Evolutionary conservation across 345 rosid genomes (phyloP), one percentile per base, ranked within the genome.

Genomic region (Hibiscus trionum): DNA sequence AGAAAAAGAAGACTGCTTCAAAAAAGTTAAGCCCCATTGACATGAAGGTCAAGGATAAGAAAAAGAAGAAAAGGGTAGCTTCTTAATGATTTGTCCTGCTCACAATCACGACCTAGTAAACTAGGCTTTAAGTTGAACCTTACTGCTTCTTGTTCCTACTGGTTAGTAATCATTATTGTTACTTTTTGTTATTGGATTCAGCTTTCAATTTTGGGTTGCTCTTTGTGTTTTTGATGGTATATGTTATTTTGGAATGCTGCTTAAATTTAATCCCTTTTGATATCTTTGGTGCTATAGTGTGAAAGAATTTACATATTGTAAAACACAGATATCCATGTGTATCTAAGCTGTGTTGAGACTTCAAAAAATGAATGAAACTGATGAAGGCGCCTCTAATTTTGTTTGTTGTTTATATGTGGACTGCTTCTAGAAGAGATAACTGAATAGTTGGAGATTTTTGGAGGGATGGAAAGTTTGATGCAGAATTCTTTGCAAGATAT

Each of bases 41-140:
- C 35, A n/a, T 26, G 35, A 72, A 72, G 63, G 62, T 26, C 27
- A 77, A 33, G 64, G 80, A 68, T 47, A 73, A 69, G 72, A 74
- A 78, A 26, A 72, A 16, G 69, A 64, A 74, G 81, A 74, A 78
- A 59, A 61, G 58, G 15, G 1, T n/a, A 29, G 58, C 17, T 11
- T 72, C 69, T 46, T 52, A 64, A 47, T 64, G 67, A 17, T 64
- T 58, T 12, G n/a, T 26, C 35, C 63, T 66, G 16, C 19, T 63
- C 63, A 42, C 47, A 9, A 39, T 50, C 52, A 61, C 3, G 16
- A 21, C 53, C 19, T n/a, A 12, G 11, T 66, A 47, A 46, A 46
- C 71, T 44, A 24, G 17, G 2, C 12, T 47, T 7, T 44, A 21
- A 66, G 55, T 66, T 29, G 53, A 21, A 44, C 7, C 19, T 39